Evolutionary conservation across 2,329 filamentous ascomycete genomes (phyloP), one percentile per base, ranked within the genome.

Genomic region (Drechslera avenae): DNA sequence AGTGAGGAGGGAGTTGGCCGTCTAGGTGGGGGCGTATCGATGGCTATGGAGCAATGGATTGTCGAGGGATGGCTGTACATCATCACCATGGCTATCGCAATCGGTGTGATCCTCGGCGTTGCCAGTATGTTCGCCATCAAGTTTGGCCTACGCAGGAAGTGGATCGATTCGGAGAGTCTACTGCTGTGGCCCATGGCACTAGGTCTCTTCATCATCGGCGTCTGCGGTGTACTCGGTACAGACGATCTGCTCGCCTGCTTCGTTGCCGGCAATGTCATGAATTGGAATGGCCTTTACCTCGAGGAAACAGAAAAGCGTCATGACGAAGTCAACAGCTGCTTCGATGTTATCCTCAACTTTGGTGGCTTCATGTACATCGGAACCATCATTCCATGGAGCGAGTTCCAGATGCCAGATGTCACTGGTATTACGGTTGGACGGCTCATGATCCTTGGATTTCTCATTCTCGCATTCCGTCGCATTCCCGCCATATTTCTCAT

Each of bases 171-270:
- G 18, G 81, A 81, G 2, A 68, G 81, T 16, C 71, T 83, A 2
- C 81, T 80, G 73, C 79, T 83, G 54, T 83, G 79, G 55, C 56
- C 69, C 0, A 71, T 80, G 7, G 81, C 81, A 1, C 68, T 78
- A 3, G 46, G 74, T 4, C 73, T 86, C 8, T 85, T 85, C 62
- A 72, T 83, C 30, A 74, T 86, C 19, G 83, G 84, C 2, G 81
- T 82, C 0, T 82, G 80, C 49, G 83, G 83, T 19, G 74, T 78
- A 17, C 74, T 50, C 13, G 83, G 83, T 10, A 83, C 81, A 0
- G 82, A 85, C 46, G 84, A 86, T 53, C 78, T 85, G 0, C 75
- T 86, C 3, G 83, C 83, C 3, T 86, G 83, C 62, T 85, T 85
- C 50, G 76, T 82, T 2, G 83, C 84, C 0, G 84, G 84, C 5